Evolutionary conservation across 2,329 filamentous ascomycete species (phyloP), one percentile per base, ranked within the genome.

Genomic region (Talaromyces islandicus): DNA sequence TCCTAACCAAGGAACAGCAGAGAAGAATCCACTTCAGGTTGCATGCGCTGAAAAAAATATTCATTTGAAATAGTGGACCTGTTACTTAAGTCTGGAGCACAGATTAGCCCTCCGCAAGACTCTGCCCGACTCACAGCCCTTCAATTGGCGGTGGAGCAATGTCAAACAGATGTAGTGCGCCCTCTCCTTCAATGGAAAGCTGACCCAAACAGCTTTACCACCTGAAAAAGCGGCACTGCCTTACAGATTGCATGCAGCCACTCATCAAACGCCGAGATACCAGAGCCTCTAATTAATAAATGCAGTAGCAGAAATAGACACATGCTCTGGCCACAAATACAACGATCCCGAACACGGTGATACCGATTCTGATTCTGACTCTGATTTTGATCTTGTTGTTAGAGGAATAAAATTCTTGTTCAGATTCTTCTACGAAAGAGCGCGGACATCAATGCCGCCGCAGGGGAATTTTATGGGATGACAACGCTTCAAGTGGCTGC

Each of bases 401-500:
- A 17, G 51, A 24, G 63, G 52, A 65, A 65, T 60, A 25, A 66
- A 4, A 58, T 61, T 41, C 57, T 69, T 48, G 63, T 63, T 25
- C 54, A 64, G 21, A 54, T 67, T 24, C 63, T 72, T 21, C 56
- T 72, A n/a, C 54, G 53, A 11, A 63, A 60, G 24, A 68, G 67
- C 19, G 69, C 69, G 7, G 66, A 71, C 46, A 55, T 55, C 24
- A 55, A 55, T 55, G 53, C 53, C 7, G n/a, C 29, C 11, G 53
- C 53, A 12, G 35, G 53, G 10, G 32, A 7, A 30, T 35, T 55
- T 55, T 2, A 21, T 24, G 53, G 53, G 25, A 12, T 24, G 17
- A 55, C 53, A 21, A 32, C 29, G 32, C 29, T 55, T 21, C 53
- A 55, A 55, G 53, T 32, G 24, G 61, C 69, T 46, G 61, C 62